Conservation (phyloP, 2,329 filamentous ascomycete species). For the Cadophora sp. region DNA sequence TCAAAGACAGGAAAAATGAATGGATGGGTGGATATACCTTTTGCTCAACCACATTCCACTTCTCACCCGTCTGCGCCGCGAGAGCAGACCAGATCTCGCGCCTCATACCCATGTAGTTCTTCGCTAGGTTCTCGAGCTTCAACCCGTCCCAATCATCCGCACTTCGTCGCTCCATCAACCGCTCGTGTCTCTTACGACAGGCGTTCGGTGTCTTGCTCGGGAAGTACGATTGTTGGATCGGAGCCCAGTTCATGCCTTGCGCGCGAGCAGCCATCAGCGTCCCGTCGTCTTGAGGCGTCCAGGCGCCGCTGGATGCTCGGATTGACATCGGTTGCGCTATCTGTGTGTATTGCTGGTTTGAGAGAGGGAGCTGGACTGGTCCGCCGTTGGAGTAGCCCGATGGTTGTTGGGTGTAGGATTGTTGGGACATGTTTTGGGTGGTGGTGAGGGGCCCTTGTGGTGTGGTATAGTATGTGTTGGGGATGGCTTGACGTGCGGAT, state of each 20-base stretch:
- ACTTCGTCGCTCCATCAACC: constrained; percentile 73
- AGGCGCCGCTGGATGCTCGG: constrained; percentile 69
- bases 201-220: constrained; percentile 73
- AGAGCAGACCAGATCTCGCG: constrained; percentile 83
- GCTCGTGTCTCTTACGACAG: constrained; percentile 87
- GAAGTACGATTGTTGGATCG: constrained; percentile 80
- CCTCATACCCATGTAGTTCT: constrained; percentile 79
- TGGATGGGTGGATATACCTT: constrained; percentile 56
- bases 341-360: constrained; percentile 27
- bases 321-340: constrained; percentile 32
- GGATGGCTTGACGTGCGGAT: constrained; percentile 25
- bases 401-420: constrained; percentile 25
- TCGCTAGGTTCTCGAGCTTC: constrained; percentile 76
- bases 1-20: not conserved
- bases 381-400: constrained; percentile 31
- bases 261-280: constrained; percentile 74
- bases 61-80: constrained; percentile 78
- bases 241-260: constrained; percentile 81
- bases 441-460: constrained; percentile 17
- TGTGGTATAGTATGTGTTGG: constrained; percentile 21
- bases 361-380: constrained; percentile 33
- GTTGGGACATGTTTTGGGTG: constrained; percentile 28
- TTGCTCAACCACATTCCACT: constrained; percentile 74
- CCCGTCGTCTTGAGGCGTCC: constrained; percentile 78
- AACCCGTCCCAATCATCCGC: constrained; percentile 74